Base-by-base conservation (phyloP, 352 stramenopile genomes). In the Globisporangium iwayamae region DNA sequence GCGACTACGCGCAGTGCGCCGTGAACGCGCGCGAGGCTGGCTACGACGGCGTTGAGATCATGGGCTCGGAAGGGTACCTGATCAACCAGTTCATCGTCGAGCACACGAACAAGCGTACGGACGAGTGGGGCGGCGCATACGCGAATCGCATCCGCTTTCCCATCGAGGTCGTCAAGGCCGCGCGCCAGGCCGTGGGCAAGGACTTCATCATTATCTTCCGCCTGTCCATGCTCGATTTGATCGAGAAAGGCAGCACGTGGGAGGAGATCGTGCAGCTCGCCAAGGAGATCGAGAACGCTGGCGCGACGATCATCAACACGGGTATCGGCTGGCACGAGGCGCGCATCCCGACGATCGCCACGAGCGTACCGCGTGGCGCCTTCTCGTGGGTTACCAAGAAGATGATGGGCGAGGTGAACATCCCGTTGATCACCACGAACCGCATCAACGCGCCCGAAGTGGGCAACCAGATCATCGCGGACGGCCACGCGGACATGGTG, bases 171-270 rank as follows among this genome's bases (percentile, higher is more conserved):
- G 90, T 99, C n/a, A 83, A 85, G 38, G 69, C 85, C 28, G 96
- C 97, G 28, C 82, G 96, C 32, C 65, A 87, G 57, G 95, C 94
- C 6, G 88, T 97, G 20, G 94, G 94, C 11, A 65, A 82, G 18
- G 93, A 98, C 68, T 99, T 99, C 65, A 98, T 99, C 62, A 97
- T 99, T 67, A 98, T 99, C 68, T 99, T 98, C 77, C 85, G 96
- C 7, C 73, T 99, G 39, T 97, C 85, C 30, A 98, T 99, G 87
- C 80, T 99, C 41, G 97, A 99, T 80, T 73, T 99, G 38, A 89
- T 99, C 0, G 85, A 98, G 87, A 93, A 97, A 9, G 83, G 82
- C 47, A 87, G 76, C 39, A 74, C 86, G 38, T 93, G 83, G 81
- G 82, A 89, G 32, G 91, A 97, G 65, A 93, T 98, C 55, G 87